Percentiles rank a stretch among this genome's conserved stretches.
phyloP scores from a whole-genome alignment of 345 rosid genomes.

The Eucalyptus melliodora region DNA sequence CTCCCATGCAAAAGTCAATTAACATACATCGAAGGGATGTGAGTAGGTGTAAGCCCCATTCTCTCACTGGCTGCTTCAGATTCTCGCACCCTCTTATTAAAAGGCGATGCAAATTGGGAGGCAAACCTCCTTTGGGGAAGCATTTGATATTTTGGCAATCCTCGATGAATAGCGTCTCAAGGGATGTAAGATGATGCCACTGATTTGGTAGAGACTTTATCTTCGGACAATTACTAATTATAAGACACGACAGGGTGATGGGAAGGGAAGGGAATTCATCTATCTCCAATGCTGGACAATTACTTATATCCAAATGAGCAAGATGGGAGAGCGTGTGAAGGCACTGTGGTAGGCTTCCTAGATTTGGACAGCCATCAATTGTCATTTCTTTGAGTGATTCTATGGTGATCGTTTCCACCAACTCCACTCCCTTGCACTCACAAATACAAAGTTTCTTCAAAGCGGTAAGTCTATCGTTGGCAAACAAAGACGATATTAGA shows the following conservation, averaged over 20 bases:
- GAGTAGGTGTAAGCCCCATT: neutral
- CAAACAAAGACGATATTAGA: neutral
- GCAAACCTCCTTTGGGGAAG: neutral
- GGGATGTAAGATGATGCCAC: neutral
- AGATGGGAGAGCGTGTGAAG: neutral
- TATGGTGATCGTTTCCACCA: accelerated
- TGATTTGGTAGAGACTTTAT: neutral
- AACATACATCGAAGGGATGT: neutral
- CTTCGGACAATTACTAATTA: neutral
- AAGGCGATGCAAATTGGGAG: neutral
- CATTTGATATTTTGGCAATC: neutral
- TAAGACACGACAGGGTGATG: neutral
- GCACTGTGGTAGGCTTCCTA: neutral
- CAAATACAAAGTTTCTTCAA: neutral
- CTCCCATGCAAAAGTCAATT: neutral
- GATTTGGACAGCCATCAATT: neutral
- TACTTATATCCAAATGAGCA: neutral
- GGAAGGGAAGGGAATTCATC: neutral
- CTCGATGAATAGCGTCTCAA: neutral
- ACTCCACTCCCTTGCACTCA: neutral
- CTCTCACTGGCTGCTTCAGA: neutral
- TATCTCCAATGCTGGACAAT: neutral
- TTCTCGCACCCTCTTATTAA: neutral
- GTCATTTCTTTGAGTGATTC: neutral
- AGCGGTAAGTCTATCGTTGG: neutral